Conservation (phyloP, 1,284 basidiomycete species). For the Tilletia horrida region DNA sequence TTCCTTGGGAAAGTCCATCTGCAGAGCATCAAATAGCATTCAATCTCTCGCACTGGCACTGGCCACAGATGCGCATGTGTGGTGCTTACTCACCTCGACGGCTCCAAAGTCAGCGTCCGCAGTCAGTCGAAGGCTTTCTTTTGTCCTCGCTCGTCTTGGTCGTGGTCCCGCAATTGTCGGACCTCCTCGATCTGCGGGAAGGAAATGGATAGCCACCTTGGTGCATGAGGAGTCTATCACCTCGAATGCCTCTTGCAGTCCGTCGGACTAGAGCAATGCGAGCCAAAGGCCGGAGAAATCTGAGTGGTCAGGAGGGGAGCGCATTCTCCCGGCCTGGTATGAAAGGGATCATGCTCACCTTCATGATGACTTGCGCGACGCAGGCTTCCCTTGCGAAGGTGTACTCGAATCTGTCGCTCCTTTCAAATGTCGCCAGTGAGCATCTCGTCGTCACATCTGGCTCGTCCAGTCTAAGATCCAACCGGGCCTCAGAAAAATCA, state of each 20-base stretch:
- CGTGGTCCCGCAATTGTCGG: neutral
- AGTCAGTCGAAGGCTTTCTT: neutral
- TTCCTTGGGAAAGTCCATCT: constrained; percentile 38
- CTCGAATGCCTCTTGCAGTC: constrained; percentile 34
- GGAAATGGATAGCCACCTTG: neutral
- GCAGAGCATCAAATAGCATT: too few species aligned
- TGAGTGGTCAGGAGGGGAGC: neutral
- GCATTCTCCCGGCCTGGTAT: neutral
- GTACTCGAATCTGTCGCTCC: constrained; percentile 75
- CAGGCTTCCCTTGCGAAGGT: constrained; percentile 62
- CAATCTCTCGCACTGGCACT: too few species aligned
- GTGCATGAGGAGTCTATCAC: constrained; percentile 26
- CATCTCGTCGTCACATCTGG: constrained; percentile 81
- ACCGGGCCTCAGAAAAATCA: neutral
- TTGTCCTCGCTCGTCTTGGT: neutral
- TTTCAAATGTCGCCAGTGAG: constrained; percentile 79
- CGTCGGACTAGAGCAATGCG: constrained; percentile 29
- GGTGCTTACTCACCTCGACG: constrained; percentile 21
- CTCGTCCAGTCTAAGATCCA: constrained; percentile 69
- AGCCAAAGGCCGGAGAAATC: too few species aligned
- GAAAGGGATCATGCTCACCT: constrained; percentile 28
- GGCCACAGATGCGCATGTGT: too few species aligned
- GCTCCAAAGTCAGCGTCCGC: constrained; percentile 18
- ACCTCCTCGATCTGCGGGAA: neutral
- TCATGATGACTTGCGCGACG: constrained; percentile 36